A percentile compares a stretch with the other conserved stretches of the same genome.
These are phyloP conservation scores for Pancytospora philotis DNA, from an alignment of 371 early-diverging fungal genomes.

Conservation along the genomic window DNA sequence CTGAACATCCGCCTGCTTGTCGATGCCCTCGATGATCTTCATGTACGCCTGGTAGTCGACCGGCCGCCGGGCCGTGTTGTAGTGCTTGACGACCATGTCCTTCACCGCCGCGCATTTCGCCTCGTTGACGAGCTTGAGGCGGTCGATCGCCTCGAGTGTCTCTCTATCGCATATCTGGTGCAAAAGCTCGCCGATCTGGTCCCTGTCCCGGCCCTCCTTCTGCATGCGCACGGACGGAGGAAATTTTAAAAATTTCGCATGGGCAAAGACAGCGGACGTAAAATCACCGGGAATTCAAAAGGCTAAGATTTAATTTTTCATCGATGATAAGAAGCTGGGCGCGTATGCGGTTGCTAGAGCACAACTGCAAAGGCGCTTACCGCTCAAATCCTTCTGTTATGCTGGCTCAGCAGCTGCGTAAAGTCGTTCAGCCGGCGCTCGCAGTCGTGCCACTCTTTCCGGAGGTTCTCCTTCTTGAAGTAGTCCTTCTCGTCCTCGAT, in stretches of 20 bases:
- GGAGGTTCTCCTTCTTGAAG: slow-evolving; percentile 19
- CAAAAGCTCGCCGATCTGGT: slow-evolving; percentile 1
- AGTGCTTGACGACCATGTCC: slow-evolving; percentile 10
- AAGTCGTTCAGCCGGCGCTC: slow-evolving; percentile 49
- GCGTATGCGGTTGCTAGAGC: not conserved
- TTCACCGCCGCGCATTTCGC: not conserved
- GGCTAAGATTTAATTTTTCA: not conserved
- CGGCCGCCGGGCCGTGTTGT: not conserved
- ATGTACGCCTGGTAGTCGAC: slow-evolving; percentile 1
- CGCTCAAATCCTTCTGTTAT: too few species aligned
- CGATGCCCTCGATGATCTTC: not conserved
- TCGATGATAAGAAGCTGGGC: not conserved
- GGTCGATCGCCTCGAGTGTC: slow-evolving; percentile 7
- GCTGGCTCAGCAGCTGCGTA: slow-evolving; percentile 15
- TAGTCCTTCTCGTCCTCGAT: slow-evolving; percentile 30
- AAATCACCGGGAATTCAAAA: not conserved
- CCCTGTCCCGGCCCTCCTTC: not conserved
- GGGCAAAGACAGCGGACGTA: not conserved
- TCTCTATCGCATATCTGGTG: slow-evolving; percentile 27
- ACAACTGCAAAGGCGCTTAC: not conserved
- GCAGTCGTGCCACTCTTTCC: slow-evolving; percentile 27
- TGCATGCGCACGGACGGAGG: not conserved
- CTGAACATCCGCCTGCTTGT: not conserved
- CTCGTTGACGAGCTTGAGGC: slow-evolving; percentile 11
- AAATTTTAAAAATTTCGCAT: slow-evolving; percentile 12